Percentiles rank a stretch among this genome's conserved stretches.
Conservation (phyloP, 768 basidiomycete species). For the Hericium erinaceus region DNA sequence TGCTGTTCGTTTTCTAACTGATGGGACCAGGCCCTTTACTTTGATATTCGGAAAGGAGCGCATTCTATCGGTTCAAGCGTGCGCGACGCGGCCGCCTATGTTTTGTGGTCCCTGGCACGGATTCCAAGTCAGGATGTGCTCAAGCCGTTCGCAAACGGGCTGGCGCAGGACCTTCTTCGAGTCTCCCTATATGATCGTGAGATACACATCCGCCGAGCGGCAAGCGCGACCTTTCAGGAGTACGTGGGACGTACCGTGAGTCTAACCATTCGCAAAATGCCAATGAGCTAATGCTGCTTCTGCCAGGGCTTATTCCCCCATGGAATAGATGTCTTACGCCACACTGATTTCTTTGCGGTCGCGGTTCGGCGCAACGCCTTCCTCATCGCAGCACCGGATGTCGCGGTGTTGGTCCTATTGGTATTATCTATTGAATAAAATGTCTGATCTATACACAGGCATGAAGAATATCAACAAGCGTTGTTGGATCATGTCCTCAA, state of each 20-base stretch:
- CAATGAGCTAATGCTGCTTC: constrained; percentile 4
- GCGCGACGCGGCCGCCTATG: constrained; percentile 90
- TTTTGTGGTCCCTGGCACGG: constrained; percentile 89
- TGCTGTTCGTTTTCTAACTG: constrained; percentile 5
- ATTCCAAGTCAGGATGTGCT: constrained; percentile 54
- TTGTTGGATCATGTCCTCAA: constrained; percentile 67
- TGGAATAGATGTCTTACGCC: constrained; percentile 87
- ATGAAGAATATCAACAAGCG: constrained; percentile 60
- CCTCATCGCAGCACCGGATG: constrained; percentile 73
- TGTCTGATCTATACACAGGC: constrained; percentile 35
- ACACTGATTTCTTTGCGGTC: constrained; percentile 93
- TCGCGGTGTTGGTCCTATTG: constrained; percentile 60
- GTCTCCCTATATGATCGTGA: constrained; percentile 89
- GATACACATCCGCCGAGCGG: constrained; percentile 87
- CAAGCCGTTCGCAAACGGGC: constrained; percentile 46
- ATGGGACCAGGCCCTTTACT: constrained; percentile 65
- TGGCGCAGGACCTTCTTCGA: constrained; percentile 66
- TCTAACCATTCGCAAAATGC: constrained; percentile 4
- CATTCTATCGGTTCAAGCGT: constrained; percentile 94
- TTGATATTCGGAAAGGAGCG: constrained; percentile 85
- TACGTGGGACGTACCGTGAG: constrained; percentile 88
- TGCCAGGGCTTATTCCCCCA: constrained; percentile 79
- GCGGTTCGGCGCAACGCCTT: constrained; percentile 81
- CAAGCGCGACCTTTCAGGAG: constrained; percentile 97
- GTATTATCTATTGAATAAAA: not conserved